Percentiles rank a stretch among this genome's conserved stretches.
These are phyloP conservation scores for Boletellus ananiceps DNA, from an alignment of 768 basidiomycete genomes.

Conservation along the genomic window DNA sequence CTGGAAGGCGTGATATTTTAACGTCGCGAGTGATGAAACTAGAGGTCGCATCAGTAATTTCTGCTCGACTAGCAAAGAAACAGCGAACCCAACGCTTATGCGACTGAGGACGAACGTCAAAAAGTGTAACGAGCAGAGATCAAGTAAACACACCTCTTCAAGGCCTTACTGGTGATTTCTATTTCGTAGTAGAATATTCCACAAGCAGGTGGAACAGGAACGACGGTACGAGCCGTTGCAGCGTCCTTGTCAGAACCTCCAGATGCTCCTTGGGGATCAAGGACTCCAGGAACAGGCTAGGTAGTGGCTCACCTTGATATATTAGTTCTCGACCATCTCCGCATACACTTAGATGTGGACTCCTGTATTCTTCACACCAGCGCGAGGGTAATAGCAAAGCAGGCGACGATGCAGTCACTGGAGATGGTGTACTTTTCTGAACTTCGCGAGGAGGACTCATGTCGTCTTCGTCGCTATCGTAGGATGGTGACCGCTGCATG, in stretches of 20 bases:
- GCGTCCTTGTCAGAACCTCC: conserved; percentile 74
- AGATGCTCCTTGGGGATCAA: conserved; percentile 39
- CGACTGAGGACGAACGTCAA: conserved; percentile 42
- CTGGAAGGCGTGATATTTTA: conserved; percentile 71
- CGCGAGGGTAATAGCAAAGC: conserved; percentile 65
- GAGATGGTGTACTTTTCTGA: conserved; percentile 22
- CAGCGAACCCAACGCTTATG: conserved; percentile 72
- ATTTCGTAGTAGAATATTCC: conserved; percentile 97
- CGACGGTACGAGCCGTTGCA: conserved; percentile 72
- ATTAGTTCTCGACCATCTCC: conserved; percentile 69
- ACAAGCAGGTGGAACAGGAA: conserved; percentile 76
- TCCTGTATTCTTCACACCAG: conserved; percentile 71
- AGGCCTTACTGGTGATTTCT: conserved; percentile 71
- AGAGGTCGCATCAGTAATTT: conserved; percentile 11
- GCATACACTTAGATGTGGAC: conserved; percentile 55
- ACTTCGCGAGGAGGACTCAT: conserved; percentile 46
- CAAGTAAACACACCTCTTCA: conserved; percentile 59
- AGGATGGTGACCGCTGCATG: conserved; percentile 36
- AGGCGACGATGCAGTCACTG: conserved; percentile 27
- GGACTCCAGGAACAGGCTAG: conserved; percentile 1
- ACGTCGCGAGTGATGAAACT: conserved; percentile 69
- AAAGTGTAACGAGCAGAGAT: conserved; percentile 4
- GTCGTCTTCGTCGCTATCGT: conserved; percentile 69
- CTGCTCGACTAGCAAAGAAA: background rate
- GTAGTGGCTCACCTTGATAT: conserved; percentile 51